Percentiles rank a stretch among this genome's conserved stretches.
Conservation (phyloP, 1,139 yeast species). For the Diutina ranongensis region DNA sequence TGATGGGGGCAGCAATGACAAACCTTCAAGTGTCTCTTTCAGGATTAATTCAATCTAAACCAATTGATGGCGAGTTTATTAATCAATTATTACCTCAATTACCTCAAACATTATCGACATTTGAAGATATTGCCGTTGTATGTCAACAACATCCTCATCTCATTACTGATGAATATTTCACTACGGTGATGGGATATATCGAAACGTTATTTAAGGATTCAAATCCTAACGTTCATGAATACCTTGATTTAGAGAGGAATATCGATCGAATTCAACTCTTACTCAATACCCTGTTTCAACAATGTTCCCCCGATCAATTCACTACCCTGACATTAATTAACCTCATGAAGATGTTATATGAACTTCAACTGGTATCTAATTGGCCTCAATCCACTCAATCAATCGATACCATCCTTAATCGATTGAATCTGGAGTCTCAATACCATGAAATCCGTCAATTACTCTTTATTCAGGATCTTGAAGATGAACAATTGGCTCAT, state of each 20-base stretch:
- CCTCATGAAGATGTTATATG: constrained; percentile 11
- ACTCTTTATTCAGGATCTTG: constrained; percentile 15
- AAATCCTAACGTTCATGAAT: constrained; percentile 27
- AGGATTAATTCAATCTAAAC: background rate
- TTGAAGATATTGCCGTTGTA: background rate
- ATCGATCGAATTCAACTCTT: constrained; percentile 20
- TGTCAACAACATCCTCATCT: background rate
- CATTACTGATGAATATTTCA: constrained; percentile 16
- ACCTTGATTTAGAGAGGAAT: constrained; percentile 19
- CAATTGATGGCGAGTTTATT: background rate
- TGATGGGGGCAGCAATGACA: constrained; percentile 2
- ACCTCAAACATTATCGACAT: background rate
- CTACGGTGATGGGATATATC: constrained; percentile 16
- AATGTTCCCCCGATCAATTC: background rate
- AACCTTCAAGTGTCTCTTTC: background rate
- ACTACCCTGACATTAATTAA: constrained; percentile 12
- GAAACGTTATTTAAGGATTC: constrained; percentile 19
- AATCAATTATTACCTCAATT: background rate
- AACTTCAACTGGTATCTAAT: background rate
- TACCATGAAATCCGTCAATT: constrained; percentile 11
- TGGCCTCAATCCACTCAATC: constrained; percentile 6
- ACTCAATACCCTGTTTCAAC: constrained; percentile 9
- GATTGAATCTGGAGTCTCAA: constrained; percentile 9
- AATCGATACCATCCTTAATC: constrained; percentile 7
- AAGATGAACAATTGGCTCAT: constrained; percentile 18